Base-by-base conservation (phyloP, 169 alveolate species). In the Eimeria nieschulzi region DNA sequence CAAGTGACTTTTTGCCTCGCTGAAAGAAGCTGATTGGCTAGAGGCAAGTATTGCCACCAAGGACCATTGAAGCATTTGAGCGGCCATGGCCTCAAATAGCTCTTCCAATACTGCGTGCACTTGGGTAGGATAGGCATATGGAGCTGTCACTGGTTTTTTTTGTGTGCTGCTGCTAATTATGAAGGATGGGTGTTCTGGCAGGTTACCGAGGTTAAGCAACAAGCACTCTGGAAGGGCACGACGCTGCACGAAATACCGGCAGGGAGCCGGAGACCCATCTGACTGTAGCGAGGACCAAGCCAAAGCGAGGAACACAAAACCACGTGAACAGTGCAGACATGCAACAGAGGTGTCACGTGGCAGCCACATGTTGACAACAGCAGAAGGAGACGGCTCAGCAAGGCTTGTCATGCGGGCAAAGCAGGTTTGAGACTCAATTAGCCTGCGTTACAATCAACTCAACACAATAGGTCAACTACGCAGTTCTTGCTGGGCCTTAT, bases 181-280 rank as follows among this genome's bases (percentile, higher is more conserved):
- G 25, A 71, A 46, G 5, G 23, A 71, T 54, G 59, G 64, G 2
- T 39, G 17, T 63, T 10, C 54, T 13, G 51, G 12, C 5, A 46
- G 53, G 21, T 19, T n/a, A 10, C 15, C 51, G n/a, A 6, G 9
- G 7, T 39, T 46, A 21, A 61, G 61, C 51, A 82, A 26, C 39
- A 82, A n/a, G 66, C 90, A 82, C 46, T 82, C 90, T 82, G 90
- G 90, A 54, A 82, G 90, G 13, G 90, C 90, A n/a, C 90, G 90
- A n/a, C 90, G 90, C 78, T 82, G 66, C 90, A 82, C 53, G 39
- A 82, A 82, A 61, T 33, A 82, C 64, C 78, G 75, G 78, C 90
- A 82, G 33, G 90, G 26, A 7, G 53, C 21, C 26, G 55, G 51
- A 82, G 66, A 82, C 53, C 78, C 90, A 19, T 82, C 90, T 39